A percentile compares a stretch with the other conserved stretches of the same genome.
Conservation (phyloP, 164 flowering plant genomes). For the Tetracentron sinense region DNA sequence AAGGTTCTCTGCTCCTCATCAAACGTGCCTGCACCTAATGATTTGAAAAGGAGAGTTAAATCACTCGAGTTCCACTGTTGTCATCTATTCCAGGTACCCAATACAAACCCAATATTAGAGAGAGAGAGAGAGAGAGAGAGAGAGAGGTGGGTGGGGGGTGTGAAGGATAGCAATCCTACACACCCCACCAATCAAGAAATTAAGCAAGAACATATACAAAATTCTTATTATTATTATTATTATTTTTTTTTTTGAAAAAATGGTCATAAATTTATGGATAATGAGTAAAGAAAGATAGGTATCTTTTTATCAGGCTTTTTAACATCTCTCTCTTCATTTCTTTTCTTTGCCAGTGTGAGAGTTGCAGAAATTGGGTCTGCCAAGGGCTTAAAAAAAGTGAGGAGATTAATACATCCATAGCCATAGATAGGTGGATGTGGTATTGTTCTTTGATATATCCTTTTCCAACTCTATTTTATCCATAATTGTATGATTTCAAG, state of each 20-base stretch:
- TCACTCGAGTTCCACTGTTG: slow-evolving; percentile 44
- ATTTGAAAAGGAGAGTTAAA: slow-evolving; percentile 61
- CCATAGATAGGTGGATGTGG: slow-evolving; percentile 5
- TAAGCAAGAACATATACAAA: slow-evolving; percentile 1
- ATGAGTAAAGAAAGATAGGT: slow-evolving; percentile 55
- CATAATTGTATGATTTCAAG: slow-evolving; percentile 8
- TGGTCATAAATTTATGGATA: slow-evolving; percentile 29
- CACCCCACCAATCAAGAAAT: slow-evolving; percentile 8
- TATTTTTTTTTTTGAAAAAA: not conserved
- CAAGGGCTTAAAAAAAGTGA: slow-evolving; percentile 23
- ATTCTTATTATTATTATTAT: not conserved
- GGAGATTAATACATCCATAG: slow-evolving; percentile 14
- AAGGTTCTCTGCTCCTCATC: slow-evolving; percentile 18
- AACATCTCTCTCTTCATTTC: slow-evolving; percentile 18
- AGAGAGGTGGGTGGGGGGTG: slow-evolving; percentile 12
- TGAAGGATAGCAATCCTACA: slow-evolving; percentile 9
- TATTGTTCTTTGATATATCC: slow-evolving; percentile 7
- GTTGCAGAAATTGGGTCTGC: slow-evolving; percentile 55
- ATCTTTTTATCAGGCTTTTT: slow-evolving; percentile 53
- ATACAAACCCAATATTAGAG: slow-evolving; percentile 3
- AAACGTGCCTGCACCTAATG: slow-evolving; percentile 48
- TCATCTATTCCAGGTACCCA: slow-evolving; percentile 51
- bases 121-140: slow-evolving; percentile 19
- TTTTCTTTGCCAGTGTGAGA: slow-evolving; percentile 39
- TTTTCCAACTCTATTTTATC: slow-evolving; percentile 8